Percentiles rank a stretch among this genome's conserved stretches.
Evolutionary conservation across 495 filamentous ascomycete genomes (phyloP).

Genomic region (Hypoxylon subgilvum): DNA sequence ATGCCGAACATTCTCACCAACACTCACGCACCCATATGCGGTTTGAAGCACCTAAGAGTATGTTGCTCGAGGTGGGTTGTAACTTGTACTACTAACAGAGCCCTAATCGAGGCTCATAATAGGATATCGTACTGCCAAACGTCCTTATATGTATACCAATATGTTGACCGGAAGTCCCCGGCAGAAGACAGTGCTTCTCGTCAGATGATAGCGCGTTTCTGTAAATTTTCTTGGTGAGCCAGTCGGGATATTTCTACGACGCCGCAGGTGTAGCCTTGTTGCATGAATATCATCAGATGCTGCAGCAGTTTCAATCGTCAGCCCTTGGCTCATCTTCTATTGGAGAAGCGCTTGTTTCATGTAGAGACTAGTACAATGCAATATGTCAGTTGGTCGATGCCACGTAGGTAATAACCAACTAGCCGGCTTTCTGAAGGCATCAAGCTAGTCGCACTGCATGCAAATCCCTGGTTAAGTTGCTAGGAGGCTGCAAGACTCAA

Average conservation of each 20-base stretch:
- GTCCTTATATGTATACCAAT: constrained; percentile 19
- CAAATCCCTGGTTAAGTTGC: constrained; percentile 6
- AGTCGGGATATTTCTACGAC: constrained; percentile 27
- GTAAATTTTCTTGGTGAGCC: constrained; percentile 11
- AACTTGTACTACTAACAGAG: not conserved
- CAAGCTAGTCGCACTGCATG: constrained; percentile 16
- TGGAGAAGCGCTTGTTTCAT: constrained; percentile 40
- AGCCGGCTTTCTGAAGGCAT: constrained; percentile 6
- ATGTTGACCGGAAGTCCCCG: constrained; percentile 17
- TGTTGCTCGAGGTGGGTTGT: not conserved
- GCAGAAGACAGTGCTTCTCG: constrained; percentile 7
- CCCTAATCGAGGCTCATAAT: not conserved
- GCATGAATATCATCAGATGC: constrained; percentile 34
- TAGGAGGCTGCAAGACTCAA: constrained; percentile 8
- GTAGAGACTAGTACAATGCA: constrained; percentile 32
- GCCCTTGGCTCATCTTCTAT: constrained; percentile 10
- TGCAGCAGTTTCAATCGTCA: constrained; percentile 34
- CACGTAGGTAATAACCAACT: constrained; percentile 33
- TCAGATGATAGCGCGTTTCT: constrained; percentile 33
- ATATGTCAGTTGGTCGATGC: constrained; percentile 25
- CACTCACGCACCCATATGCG: not conserved
- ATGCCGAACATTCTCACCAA: too few species aligned
- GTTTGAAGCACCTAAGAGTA: constrained; percentile 1
- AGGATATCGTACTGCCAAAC: constrained; percentile 13
- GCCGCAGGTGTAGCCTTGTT: constrained; percentile 23